These are phyloP conservation scores for Fusarium chaquense DNA, from an alignment of 2,329 filamentous ascomycete genomes.

Conservation along the genomic window DNA sequence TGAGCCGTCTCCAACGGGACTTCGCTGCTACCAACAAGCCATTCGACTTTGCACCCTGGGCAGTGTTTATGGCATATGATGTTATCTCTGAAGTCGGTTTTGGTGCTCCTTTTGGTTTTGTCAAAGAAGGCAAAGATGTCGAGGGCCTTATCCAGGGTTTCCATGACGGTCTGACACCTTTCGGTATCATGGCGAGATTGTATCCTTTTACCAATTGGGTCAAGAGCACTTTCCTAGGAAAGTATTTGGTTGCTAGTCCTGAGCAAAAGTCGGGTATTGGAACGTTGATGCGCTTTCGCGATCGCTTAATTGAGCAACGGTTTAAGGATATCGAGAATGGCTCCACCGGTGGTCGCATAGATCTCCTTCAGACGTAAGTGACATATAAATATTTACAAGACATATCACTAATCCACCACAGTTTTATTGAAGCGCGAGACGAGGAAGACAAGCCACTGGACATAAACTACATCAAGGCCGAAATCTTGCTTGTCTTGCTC, in stretches of 20 bases:
- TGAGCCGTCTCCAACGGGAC: constrained; percentile 57
- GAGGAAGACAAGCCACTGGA: constrained; percentile 21
- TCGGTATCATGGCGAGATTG: constrained; percentile 60
- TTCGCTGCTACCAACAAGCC: constrained; percentile 59
- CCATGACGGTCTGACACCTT: constrained; percentile 29
- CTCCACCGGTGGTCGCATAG: constrained; percentile 55
- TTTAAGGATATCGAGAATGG: constrained; percentile 60
- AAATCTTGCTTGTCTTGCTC: constrained; percentile 45
- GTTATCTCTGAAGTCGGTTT: constrained; percentile 64
- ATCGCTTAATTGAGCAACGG: constrained; percentile 63
- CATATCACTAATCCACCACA: neutral
- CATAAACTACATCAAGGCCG: constrained; percentile 40
- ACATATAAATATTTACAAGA: rapidly evolving
- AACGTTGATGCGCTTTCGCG: constrained; percentile 68
- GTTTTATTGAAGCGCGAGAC: constrained; percentile 31
- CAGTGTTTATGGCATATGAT: constrained; percentile 53
- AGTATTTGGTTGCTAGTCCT: constrained; percentile 50
- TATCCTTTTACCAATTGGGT: constrained; percentile 31
- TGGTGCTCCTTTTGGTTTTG: constrained; percentile 56
- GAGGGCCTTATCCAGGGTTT: constrained; percentile 54
- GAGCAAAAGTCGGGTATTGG: constrained; percentile 67
- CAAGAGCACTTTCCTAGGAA: constrained; percentile 39
- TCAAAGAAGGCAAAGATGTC: constrained; percentile 60
- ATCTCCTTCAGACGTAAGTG: constrained; percentile 64
- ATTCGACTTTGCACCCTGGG: constrained; percentile 64